Conservation (phyloP, 2,329 filamentous ascomycete species). For the Penicillium thymicola region DNA sequence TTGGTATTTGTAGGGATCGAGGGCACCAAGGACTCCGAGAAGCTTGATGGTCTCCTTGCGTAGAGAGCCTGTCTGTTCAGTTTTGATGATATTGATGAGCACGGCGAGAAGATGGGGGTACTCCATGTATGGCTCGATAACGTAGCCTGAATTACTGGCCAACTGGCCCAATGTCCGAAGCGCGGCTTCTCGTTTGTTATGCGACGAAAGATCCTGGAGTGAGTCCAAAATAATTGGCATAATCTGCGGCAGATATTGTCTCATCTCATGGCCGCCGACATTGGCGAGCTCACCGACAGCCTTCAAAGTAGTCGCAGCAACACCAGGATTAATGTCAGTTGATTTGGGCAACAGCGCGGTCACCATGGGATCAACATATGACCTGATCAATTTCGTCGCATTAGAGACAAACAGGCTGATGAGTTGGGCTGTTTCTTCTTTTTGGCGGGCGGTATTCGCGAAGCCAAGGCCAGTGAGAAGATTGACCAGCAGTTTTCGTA, state of each 20-base stretch:
- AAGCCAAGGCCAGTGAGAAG: constrained; percentile 95
- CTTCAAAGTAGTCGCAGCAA: constrained; percentile 91
- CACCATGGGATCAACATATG: constrained; percentile 96
- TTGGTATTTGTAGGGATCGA: constrained; percentile 93
- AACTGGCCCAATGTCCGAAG: constrained; percentile 87
- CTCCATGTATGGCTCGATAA: constrained; percentile 92
- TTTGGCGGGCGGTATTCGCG: constrained; percentile 87
- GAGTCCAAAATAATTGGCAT: constrained; percentile 96
- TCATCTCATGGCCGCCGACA: constrained; percentile 91
- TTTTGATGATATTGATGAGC: constrained; percentile 88
- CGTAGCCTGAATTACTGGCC: constrained; percentile 94
- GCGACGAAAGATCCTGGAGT: constrained; percentile 88
- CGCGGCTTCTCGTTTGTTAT: constrained; percentile 84
- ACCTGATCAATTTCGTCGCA: constrained; percentile 87
- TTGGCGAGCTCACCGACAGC: constrained; percentile 92
- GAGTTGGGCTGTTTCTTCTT: constrained; percentile 92
- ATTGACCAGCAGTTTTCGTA: constrained; percentile 93
- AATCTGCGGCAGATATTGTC: constrained; percentile 80
- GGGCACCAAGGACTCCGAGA: constrained; percentile 88
- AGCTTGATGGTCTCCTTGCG: constrained; percentile 94
- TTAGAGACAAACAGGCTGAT: constrained; percentile 91
- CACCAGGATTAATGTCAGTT: constrained; percentile 76
- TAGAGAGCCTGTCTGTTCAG: constrained; percentile 80
- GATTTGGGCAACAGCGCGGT: constrained; percentile 91
- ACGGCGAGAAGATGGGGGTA: constrained; percentile 92